These are phyloP conservation scores for Dactylellina cionopaga DNA, from an alignment of 2,329 filamentous ascomycete genomes.

Conservation along the genomic window DNA sequence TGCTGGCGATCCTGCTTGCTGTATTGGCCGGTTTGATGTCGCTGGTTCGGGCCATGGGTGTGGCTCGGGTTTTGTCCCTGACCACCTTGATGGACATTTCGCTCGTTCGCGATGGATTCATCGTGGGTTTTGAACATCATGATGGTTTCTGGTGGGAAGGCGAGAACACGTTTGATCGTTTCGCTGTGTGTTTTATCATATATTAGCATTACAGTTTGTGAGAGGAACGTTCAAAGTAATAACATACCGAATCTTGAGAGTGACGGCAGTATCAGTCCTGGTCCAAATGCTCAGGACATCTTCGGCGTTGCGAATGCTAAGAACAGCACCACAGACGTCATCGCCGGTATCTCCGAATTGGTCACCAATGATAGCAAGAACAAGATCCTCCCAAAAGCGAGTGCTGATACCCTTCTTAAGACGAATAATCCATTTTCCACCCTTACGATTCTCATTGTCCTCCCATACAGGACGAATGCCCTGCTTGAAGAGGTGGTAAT, in stretches of 20 bases:
- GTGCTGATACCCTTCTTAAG: constrained; percentile 97
- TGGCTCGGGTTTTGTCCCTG: constrained; percentile 39
- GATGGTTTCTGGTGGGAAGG: constrained; percentile 86
- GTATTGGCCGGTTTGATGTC: constrained; percentile 34
- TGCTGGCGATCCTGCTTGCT: constrained; percentile 48
- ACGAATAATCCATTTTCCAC: constrained; percentile 96
- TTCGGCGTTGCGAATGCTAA: constrained; percentile 93
- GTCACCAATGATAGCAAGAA: constrained; percentile 90
- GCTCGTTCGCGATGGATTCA: constrained; percentile 74
- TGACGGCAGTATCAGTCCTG: constrained; percentile 87
- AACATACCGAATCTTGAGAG: constrained; percentile 91
- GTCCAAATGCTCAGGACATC: constrained; percentile 99
- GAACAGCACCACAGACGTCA: constrained; percentile 92
- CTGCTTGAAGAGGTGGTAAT: constrained; percentile 98
- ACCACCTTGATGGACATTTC: constrained; percentile 27
- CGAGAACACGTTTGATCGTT: constrained; percentile 89
- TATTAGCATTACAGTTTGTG: not conserved
- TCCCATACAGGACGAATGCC: constrained; percentile 98
- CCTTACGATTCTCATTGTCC: constrained; percentile 93
- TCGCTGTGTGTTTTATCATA: constrained; percentile 70
- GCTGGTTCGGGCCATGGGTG: constrained; percentile 19
- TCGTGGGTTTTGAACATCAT: constrained; percentile 97
- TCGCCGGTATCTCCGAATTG: constrained; percentile 92
- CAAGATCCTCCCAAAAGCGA: constrained; percentile 93
- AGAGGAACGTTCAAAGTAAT: not conserved